Base-by-base conservation (phyloP, 805 yeast genomes). In the Priceomyces haplophilus region DNA sequence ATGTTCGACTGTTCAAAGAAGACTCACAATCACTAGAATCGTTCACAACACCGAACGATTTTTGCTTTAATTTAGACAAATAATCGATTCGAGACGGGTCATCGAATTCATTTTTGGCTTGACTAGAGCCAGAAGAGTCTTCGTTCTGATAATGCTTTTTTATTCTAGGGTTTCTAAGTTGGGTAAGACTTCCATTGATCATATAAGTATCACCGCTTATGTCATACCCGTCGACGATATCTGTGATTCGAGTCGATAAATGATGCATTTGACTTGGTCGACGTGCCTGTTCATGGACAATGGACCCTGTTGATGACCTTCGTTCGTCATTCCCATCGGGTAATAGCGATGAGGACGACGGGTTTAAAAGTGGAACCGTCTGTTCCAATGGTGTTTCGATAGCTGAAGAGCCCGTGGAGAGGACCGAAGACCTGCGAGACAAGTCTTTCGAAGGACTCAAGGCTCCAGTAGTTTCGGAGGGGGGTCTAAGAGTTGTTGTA, bases 301-400 rank as follows among this genome's bases (percentile, higher is more conserved):
- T 47, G 2, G 65, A 58, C 15, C 51, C 49, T 6, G 61, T 52
- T 3, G 66, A 59, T 8, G 61, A 54, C 31, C 60, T 59, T 31
- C 58, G 36, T 8, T 42, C 42, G 15, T 19, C 35, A 15, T 13
- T 32, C 7, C 18, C 12, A 12, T 24, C n/a, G 21, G 37, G 23
- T 8, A 38, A 13, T 7, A 59, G 41, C 2, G 67, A 59, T 7
- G 61, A 43, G 10, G 53, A 51, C 1, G 70, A 64, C 37, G 53
- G 45, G 8, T 47, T 50, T 19, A 65, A 51, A 15, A 65, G 50
- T 15, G 70, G 72, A 17, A 65, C 49, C 3, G 58, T 58, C 43
- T 61, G 68, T 7, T 64, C 69, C 20, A 58, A 38, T 4, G 59
- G 57, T 11, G 48, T 18, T 29, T 55, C 57, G 7, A 44, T 20